Evolutionary conservation across 345 rosid genomes (phyloP).

Genomic region (Turnera subulata): DNA sequence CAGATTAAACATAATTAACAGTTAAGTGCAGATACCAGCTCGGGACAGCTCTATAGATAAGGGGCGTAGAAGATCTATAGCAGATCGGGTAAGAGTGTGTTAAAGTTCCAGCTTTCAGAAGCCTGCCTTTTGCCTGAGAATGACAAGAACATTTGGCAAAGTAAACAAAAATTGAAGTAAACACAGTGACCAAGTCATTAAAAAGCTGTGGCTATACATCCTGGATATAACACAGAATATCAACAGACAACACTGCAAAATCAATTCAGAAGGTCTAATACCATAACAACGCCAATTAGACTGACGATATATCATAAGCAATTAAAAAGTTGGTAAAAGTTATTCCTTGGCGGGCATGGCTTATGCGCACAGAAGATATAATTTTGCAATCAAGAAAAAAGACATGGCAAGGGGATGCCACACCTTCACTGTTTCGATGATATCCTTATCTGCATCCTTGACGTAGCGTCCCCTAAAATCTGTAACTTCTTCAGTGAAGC

Average conservation of each 20-base stretch:
- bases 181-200: no score
- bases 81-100: slow-evolving; percentile 88
- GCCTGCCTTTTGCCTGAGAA: slow-evolving; percentile 81
- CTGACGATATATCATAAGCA: no score
- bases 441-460: slow-evolving; percentile 90
- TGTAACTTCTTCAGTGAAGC: slow-evolving; percentile 64
- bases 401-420: no score
- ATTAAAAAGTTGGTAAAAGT: no score
- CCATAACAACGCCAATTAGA: no score
- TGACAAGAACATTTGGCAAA: background rate
- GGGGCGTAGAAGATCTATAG: slow-evolving; percentile 96
- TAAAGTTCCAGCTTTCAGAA: slow-evolving; percentile 76
- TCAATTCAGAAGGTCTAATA: no score
- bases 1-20: background rate
- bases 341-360: no score
- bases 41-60: slow-evolving; percentile 92
- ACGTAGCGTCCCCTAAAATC: slow-evolving; percentile 75
- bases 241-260: no score
- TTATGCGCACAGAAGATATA: no score
- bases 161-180: background rate
- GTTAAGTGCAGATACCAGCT: slow-evolving; percentile 57
- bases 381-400: no score
- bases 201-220: no score
- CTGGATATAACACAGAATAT: no score
- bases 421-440: slow-evolving; percentile 87